These are phyloP conservation scores for Potentilla sterilis DNA, from an alignment of 306 rosid species.

Conservation along the genomic window DNA sequence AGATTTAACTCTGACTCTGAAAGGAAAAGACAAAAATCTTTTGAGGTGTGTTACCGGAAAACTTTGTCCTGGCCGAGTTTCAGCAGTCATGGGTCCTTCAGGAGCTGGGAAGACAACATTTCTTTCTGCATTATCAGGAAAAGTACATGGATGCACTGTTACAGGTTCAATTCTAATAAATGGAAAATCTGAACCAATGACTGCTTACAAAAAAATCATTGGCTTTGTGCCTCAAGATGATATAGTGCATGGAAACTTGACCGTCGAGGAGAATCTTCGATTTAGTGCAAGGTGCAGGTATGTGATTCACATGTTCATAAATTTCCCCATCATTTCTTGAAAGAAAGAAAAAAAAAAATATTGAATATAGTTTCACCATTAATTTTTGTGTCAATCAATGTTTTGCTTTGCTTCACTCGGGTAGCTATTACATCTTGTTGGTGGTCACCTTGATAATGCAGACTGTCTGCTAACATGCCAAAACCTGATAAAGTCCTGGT, in stretches of 20 bases:
- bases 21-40: constrained; percentile 56
- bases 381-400: constrained; percentile 8
- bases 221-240: constrained; percentile 94
- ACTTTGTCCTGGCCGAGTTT: constrained; percentile 69
- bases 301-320: background rate
- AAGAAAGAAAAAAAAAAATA: background rate
- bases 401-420: constrained; percentile 17
- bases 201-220: constrained; percentile 61
- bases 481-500: constrained; percentile 82
- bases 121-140: constrained; percentile 78
- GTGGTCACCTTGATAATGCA: constrained; percentile 31
- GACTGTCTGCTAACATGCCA: constrained; percentile 72
- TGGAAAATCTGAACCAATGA: constrained; percentile 65
- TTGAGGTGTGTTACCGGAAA: constrained; percentile 72
- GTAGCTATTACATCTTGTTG: constrained; percentile 27
- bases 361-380: background rate
- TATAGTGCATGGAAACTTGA: constrained; percentile 83
- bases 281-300: constrained; percentile 92
- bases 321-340: background rate
- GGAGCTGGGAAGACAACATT: constrained; percentile 93
- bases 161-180: constrained; percentile 64
- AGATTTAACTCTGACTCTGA: constrained; percentile 67
- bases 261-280: constrained; percentile 86
- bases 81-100: constrained; percentile 93
- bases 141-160: constrained; percentile 58